phyloP scores from a whole-genome alignment of 805 yeast species.

The Candida mattraensis region DNA sequence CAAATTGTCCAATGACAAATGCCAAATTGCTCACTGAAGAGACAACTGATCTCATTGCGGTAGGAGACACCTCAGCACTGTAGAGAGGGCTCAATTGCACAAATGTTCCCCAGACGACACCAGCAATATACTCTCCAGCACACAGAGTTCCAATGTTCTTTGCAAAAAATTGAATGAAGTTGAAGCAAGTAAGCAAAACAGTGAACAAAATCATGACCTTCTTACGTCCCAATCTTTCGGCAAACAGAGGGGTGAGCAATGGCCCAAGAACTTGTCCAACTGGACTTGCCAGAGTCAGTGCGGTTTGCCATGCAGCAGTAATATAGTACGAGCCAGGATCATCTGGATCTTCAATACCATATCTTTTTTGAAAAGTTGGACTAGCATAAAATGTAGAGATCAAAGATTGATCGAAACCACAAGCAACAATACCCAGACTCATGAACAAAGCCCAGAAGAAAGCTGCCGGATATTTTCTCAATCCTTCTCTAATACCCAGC shows the following conservation, averaged over 20 bases:
- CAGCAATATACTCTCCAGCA: constrained; percentile 44
- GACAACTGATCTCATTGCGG: constrained; percentile 46
- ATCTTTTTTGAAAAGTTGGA: constrained; percentile 38
- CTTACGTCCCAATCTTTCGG: constrained; percentile 42
- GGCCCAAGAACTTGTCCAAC: constrained; percentile 37
- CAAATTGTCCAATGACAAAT: constrained; percentile 58
- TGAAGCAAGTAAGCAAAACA: constrained; percentile 33
- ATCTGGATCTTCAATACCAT: constrained; percentile 25
- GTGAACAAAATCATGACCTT: constrained; percentile 34
- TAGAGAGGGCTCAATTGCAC: constrained; percentile 52
- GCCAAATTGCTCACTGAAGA: constrained; percentile 51
- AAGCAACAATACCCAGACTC: constrained; percentile 34
- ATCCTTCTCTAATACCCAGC: constrained; percentile 1
- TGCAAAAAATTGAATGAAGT: constrained; percentile 44
- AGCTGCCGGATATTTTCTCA: constrained; percentile 4
- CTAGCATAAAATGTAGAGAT: constrained; percentile 36
- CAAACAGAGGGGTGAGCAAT: constrained; percentile 39
- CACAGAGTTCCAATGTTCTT: constrained; percentile 38
- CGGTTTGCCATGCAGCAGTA: constrained; percentile 46
- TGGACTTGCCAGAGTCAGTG: constrained; percentile 32
- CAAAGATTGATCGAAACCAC: constrained; percentile 44
- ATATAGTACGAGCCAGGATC: constrained; percentile 31
- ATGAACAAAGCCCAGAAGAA: constrained; percentile 6
- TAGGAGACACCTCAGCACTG: constrained; percentile 59
- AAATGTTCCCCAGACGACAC: constrained; percentile 57